A percentile compares a stretch with the other conserved stretches of the same genome.
Evolutionary conservation across 1,139 yeast genomes (phyloP).

Genomic region (Entelexis paramagnoliae): DNA sequence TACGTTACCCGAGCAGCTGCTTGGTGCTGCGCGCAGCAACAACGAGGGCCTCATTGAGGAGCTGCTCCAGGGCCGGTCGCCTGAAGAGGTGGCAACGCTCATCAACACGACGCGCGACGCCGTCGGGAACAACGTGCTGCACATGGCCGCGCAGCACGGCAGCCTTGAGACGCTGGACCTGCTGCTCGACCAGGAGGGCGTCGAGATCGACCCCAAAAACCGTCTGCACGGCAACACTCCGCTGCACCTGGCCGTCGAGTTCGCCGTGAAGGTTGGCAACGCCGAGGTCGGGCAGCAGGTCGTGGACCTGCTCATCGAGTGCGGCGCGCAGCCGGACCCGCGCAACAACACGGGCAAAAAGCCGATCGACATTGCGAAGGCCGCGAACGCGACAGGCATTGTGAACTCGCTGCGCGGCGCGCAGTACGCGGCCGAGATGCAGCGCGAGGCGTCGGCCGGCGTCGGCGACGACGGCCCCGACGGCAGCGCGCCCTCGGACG

Average conservation of each 20-base stretch:
- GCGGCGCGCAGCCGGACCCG: conserved; percentile 74
- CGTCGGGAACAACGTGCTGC: conserved; percentile 73
- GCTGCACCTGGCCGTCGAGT: conserved; percentile 72
- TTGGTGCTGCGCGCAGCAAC: conserved; percentile 83
- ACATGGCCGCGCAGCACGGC: conserved; percentile 71
- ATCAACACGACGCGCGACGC: conserved; percentile 68
- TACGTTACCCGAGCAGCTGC: conserved; percentile 60
- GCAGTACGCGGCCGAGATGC: conserved; percentile 49
- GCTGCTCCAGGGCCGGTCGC: conserved; percentile 39
- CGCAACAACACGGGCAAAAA: conserved; percentile 52
- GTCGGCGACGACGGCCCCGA: conserved; percentile 28
- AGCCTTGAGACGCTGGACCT: conserved; percentile 76
- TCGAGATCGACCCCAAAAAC: conserved; percentile 75
- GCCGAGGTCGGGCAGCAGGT: conserved; percentile 79
- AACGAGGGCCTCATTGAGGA: conserved; percentile 66
- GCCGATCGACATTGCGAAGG: conserved; percentile 60
- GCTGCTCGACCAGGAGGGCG: conserved; percentile 78
- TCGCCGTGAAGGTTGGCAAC: conserved; percentile 48
- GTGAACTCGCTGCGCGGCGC: conserved; percentile 65
- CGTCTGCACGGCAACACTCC: conserved; percentile 76
- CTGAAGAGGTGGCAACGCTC: conserved; percentile 44
- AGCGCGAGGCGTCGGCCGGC: conserved; percentile 26
- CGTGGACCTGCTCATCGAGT: conserved; percentile 73
- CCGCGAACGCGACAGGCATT: conserved; percentile 42
- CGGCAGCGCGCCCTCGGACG: conserved; percentile 24